Conservation (phyloP, 2,329 filamentous ascomycete genomes). For the Phyllosticta capitalensis region DNA sequence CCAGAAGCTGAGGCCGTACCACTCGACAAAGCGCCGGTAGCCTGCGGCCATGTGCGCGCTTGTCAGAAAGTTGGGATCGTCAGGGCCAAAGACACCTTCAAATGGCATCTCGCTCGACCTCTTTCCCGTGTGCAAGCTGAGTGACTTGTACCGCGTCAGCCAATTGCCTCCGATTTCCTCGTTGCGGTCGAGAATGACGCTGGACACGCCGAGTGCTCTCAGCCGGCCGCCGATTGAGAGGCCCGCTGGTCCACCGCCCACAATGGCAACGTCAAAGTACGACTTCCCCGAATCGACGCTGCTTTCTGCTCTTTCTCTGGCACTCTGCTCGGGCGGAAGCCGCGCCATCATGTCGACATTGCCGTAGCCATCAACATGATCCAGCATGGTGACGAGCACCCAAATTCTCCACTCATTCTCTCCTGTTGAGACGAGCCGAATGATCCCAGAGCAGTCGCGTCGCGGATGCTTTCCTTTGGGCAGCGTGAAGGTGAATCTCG, state of each 20-base stretch:
- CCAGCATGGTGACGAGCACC: constrained; percentile 28
- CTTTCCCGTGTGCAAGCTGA: constrained; percentile 33
- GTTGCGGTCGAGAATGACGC: constrained; percentile 38
- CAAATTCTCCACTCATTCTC: constrained; percentile 31
- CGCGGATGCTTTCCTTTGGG: constrained; percentile 17
- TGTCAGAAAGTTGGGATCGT: constrained; percentile 18
- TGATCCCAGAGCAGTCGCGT: constrained; percentile 17
- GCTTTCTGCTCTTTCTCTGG: constrained; percentile 22
- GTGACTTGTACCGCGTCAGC: constrained; percentile 37
- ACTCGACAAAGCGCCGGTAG: constrained; percentile 28
- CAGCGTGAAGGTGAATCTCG: constrained; percentile 22
- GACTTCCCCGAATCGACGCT: constrained; percentile 18
- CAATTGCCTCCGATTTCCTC: constrained; percentile 37
- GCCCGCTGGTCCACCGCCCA: constrained; percentile 37
- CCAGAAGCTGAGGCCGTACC: constrained; percentile 32
- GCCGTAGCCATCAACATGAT: constrained; percentile 28
- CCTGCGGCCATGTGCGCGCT: constrained; percentile 28
- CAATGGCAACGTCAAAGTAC: constrained; percentile 9
- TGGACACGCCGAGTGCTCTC: constrained; percentile 33
- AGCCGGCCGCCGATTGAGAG: constrained; percentile 35
- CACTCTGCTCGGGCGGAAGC: constrained; percentile 15
- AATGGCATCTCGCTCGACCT: constrained; percentile 32
- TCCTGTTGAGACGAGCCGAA: constrained; percentile 24
- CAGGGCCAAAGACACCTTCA: constrained; percentile 24
- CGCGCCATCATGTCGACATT: constrained; percentile 12